Base-by-base conservation (phyloP, 2,329 filamentous ascomycete genomes). In the Colletotrichum endophyticum region DNA sequence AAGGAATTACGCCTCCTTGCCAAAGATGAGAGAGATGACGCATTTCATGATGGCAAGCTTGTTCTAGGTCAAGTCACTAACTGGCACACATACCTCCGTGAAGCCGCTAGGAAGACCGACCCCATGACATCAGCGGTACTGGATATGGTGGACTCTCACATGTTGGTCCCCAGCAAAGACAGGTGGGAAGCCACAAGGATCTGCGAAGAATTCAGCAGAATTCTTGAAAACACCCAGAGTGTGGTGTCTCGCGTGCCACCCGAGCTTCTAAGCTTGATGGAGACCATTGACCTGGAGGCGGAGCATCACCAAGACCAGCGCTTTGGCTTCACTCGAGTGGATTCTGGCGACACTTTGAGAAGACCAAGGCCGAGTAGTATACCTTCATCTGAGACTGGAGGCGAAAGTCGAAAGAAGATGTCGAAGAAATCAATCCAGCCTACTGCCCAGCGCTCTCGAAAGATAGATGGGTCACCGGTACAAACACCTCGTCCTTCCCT, bases 91-190 rank as follows among this genome's bases (percentile, higher is more conserved):
- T 74, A 74, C n/a, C 6, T 74, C 19, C 66, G 67, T 5, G 72
- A 59, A 16, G 72, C 67, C 3, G 44, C 44, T 3, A 9, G 81
- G 15, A 77, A 66, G 22, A 76, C 73, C 0, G 82, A 84, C 27
- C 70, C 53, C 2, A 61, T 80, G 9, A 82, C 82, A 0, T 34
- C 67, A 1, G 44, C 68, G 4, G 70, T 82, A 2, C 76, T 83
- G 5, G 80, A 81, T 5, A 56, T 83, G 8, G 73, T 84, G 7
- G 82, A 84, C 32, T 34, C 39, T 0, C 36, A 78, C 3, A 81
- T 83, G 78, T 64, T 80, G 32, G 67, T 82, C 2, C 75, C 68
- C 36, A 25, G 6, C 3, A 30, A 64, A 3, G 12, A 25, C 6
- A 59, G 72, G 8, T 71, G 67, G 57, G 28, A 19, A 3, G 72